phyloP scores from a whole-genome alignment of 768 basidiomycete genomes.

The Termitomyces sp. region DNA sequence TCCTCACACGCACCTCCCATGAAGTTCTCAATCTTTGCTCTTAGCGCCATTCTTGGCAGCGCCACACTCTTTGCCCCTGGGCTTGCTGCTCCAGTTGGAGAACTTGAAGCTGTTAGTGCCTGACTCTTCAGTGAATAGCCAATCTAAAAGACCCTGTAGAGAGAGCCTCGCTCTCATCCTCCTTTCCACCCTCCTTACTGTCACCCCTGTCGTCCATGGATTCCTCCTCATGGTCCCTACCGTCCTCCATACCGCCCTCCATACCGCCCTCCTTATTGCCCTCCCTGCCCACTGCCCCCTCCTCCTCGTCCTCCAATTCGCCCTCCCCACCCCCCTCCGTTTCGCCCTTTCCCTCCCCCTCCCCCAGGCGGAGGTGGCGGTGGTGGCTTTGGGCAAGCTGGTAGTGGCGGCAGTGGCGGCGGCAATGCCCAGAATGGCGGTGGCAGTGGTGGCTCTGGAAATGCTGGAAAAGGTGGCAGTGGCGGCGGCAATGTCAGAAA shows the following conservation, averaged over 20 bases:
- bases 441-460: neutral
- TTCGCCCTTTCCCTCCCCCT: neutral
- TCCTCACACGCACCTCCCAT: neutral
- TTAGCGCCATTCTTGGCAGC: slow-evolving; percentile 2
- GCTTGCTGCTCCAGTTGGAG: neutral
- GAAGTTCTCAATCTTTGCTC: slow-evolving; percentile 1
- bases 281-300: neutral
- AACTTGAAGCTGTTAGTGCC: slow-evolving; percentile 2
- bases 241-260: neutral
- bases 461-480: neutral
- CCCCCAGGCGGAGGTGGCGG: neutral
- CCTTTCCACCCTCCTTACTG: neutral
- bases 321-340: neutral
- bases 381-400: neutral
- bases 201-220: neutral
- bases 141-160: neutral
- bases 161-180: neutral
- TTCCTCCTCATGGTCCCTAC: neutral
- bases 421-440: neutral
- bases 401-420: neutral
- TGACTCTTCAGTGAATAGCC: neutral
- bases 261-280: neutral
- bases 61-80: neutral
- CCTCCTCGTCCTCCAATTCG: neutral
- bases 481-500: neutral